A percentile compares a stretch with the other conserved stretches of the same genome.
Evolutionary conservation across 2,329 filamentous ascomycete genomes (phyloP).

Genomic region (Aspergillus terreus): DNA sequence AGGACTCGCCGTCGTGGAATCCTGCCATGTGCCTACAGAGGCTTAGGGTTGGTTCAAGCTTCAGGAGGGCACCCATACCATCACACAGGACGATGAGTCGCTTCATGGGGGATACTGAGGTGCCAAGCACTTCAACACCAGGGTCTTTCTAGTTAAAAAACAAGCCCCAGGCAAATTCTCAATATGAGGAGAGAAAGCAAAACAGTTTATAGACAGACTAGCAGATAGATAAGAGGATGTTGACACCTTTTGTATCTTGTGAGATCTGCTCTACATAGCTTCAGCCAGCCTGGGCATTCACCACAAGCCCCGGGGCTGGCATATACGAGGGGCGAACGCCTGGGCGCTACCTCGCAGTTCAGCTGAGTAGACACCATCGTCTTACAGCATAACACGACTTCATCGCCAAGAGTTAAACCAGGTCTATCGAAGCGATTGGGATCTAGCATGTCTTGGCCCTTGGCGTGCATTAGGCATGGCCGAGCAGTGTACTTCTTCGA

Average conservation of each 20-base stretch:
- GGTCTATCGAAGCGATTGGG: neutral
- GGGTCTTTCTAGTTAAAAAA: neutral
- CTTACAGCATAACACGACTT: neutral
- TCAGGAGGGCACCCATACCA: conserved; percentile 15
- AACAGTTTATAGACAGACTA: too few relatives aligned
- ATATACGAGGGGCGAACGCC: neutral
- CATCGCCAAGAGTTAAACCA: too few relatives aligned
- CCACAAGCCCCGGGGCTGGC: neutral
- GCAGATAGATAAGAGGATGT: neutral
- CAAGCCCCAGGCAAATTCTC: too few relatives aligned
- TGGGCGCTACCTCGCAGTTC: neutral
- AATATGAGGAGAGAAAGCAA: too few relatives aligned
- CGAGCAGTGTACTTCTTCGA: too few relatives aligned
- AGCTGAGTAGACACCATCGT: neutral
- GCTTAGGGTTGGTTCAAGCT: neutral
- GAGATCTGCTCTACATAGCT: neutral
- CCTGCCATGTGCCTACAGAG: conserved; percentile 28
- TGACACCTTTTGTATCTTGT: neutral
- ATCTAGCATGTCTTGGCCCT: neutral
- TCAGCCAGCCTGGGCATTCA: neutral
- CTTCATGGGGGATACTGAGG: conserved; percentile 10
- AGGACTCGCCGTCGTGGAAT: conserved; percentile 24
- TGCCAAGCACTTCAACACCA: neutral
- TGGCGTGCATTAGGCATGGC: neutral
- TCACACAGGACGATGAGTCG: conserved; percentile 36